Base-by-base conservation (phyloP, 2,329 filamentous ascomycete species). In the Esteya vermicola region DNA sequence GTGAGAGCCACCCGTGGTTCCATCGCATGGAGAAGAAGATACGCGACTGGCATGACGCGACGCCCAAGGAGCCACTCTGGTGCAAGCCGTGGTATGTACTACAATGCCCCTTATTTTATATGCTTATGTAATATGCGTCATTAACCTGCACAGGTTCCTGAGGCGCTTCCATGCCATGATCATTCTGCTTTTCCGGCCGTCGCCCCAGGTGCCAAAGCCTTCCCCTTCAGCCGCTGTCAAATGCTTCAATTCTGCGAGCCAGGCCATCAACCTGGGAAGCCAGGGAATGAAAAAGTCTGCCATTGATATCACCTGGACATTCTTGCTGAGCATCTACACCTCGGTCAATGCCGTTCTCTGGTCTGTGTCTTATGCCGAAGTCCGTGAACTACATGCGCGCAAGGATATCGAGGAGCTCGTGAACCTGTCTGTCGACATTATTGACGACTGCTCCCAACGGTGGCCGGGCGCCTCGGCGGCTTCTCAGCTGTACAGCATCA, bases 291-390 rank as follows among this genome's bases (percentile, higher is more conserved):
- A 80, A 48, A 77, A 72, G 14, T 71, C 73, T 13, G 78, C 77
- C 19, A 75, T 91, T 10, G 89, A 95, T 53, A 68, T 95, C 44
- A 95, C 88, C 1, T 96, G 89, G 89, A 80, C 94, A 33, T 94
- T 94, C 53, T 75, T 93, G 1, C 72, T 94, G 43, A 78, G 81
- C 18, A 71, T 96, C 31, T 95, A 93, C 62, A 91, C 93, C 76
- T 78, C 84, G 5, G 71, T 96, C 42, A 95, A 94, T 54, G 88
- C 85, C 6, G 72, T 95, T 37, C 70, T 98, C 1, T 98, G 91
- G 91, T 77, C 83, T 2, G 71, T 93, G 8, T 93, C 88, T 1
- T 95, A 93, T 53, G 71, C 80, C 4, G 81, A 89, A 48, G 78
- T 96, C 20, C 79, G 91, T 34, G 71, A 73, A 40, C 65, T 73